Base-by-base conservation (phyloP, 371 early-diverging fungal genomes). In the Coemansia sp. region DNA sequence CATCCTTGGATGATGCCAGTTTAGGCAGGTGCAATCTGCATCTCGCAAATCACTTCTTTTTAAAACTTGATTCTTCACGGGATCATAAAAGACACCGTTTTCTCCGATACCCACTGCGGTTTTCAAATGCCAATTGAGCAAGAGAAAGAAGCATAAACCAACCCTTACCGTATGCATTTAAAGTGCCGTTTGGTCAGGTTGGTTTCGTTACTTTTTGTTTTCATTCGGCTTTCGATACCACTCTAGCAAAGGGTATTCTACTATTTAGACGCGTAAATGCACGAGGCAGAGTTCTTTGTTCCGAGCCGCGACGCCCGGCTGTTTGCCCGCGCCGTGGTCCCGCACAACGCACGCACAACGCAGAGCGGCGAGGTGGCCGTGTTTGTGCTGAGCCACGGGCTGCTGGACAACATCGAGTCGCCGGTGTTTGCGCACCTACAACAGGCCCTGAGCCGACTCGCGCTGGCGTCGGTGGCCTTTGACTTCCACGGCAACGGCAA, bases 401-500 rank as follows among this genome's bases (percentile, higher is more conserved):
- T 80, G 52, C 62, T 80, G 42, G 77, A 77, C 57, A 69, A 67
- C 29, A 67, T 67, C 29, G 58, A 74, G 24, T 50, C 75, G 5
- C 64, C 62, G 5, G 58, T 77, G 36, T 66, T 75, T 32, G 54
- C 36, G 1, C 50, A 56, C 16, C 43, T 80, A 34, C 72, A 75
- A 11, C 18, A 36, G 11, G 18, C 58, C 3, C 55, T 51, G 12
- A 24, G 4, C 12, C 4, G 9, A 3, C 18, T 62, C n/a, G 60
- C 64, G 11, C 42, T 60, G 55, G 57, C 64, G 5, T 59, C 72
- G 3, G 44, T 78, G 7, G 60, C 69, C 29, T 69, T 81, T 34
- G 81, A 81, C 42, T 81, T 79, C 40, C 80, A 62, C 16, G 81
- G 81, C 29, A 81, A 77, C 65, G 81, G 81, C 10, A 53, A 51